These are phyloP conservation scores for Rhizopus microsporus DNA, from an alignment of 371 early-diverging fungal genomes.

Conservation along the genomic window DNA sequence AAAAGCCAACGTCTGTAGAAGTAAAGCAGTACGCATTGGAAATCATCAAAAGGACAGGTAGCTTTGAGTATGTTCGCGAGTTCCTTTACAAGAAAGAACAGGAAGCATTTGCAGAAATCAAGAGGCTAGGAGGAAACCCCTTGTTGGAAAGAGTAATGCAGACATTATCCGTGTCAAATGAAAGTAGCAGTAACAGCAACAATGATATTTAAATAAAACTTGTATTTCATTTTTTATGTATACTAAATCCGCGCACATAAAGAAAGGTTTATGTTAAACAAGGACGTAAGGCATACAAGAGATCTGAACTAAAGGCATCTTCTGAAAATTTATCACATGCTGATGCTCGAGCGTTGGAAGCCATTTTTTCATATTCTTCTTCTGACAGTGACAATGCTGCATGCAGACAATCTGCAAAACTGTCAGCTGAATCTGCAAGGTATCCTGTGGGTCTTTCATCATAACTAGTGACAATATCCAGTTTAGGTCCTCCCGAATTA, in stretches of 20 bases:
- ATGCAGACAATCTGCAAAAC: conserved; percentile 67
- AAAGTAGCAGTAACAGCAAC: neutral
- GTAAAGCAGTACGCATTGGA: conserved; percentile 88
- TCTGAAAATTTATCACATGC: conserved; percentile 75
- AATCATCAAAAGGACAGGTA: conserved; percentile 72
- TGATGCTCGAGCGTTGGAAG: conserved; percentile 60
- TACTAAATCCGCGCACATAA: neutral
- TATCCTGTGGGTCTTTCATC: conserved; percentile 56
- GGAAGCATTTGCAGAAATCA: conserved; percentile 62
- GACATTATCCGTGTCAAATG: conserved; percentile 7
- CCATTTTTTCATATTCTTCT: conserved; percentile 49
- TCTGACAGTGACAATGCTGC: conserved; percentile 49
- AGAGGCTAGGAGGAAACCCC: conserved; percentile 76
- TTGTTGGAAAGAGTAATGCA: conserved; percentile 56
- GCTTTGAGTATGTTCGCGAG: conserved; percentile 76
- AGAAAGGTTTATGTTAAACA: conserved; percentile 20
- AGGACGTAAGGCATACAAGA: conserved; percentile 42
- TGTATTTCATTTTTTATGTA: neutral
- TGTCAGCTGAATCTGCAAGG: conserved; percentile 64
- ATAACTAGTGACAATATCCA: conserved; percentile 82
- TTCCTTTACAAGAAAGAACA: conserved; percentile 62
- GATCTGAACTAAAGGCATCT: conserved; percentile 54
- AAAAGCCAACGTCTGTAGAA: conserved; percentile 76
- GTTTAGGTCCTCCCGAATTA: conserved; percentile 91
- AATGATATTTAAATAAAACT: neutral